These are phyloP conservation scores for Scheffersomyces lignosus DNA, from an alignment of 805 yeast genomes.

Conservation along the genomic window DNA sequence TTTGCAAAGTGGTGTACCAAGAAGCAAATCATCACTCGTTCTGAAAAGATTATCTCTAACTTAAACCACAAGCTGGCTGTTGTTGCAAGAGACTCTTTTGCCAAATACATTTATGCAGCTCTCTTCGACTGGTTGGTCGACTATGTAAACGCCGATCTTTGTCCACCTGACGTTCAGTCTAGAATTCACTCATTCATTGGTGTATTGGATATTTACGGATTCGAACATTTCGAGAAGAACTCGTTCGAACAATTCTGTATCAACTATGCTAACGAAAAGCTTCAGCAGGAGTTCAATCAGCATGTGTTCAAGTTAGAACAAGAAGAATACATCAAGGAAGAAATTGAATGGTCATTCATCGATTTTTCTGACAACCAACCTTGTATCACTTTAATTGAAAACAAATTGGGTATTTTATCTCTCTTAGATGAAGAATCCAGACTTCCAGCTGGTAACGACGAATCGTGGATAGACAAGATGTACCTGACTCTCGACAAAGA, in stretches of 20 bases:
- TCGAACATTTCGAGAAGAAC: slow-evolving; percentile 91
- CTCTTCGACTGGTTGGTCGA: slow-evolving; percentile 94
- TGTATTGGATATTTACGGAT: slow-evolving; percentile 95
- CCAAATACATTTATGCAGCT: slow-evolving; percentile 89
- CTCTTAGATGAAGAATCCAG: slow-evolving; percentile 94
- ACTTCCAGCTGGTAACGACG: slow-evolving; percentile 90
- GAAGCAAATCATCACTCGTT: slow-evolving; percentile 88
- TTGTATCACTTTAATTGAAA: slow-evolving; percentile 89
- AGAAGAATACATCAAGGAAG: slow-evolving; percentile 89
- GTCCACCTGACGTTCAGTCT: slow-evolving; percentile 65
- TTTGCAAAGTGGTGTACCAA: slow-evolving; percentile 92
- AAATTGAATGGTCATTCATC: slow-evolving; percentile 94
- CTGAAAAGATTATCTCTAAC: slow-evolving; percentile 86
- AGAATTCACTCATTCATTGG: slow-evolving; percentile 80
- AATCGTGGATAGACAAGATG: slow-evolving; percentile 88
- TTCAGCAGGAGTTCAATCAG: slow-evolving; percentile 96
- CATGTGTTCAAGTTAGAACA: slow-evolving; percentile 97
- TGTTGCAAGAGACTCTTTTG: slow-evolving; percentile 95
- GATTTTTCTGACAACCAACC: slow-evolving; percentile 97
- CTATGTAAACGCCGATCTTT: slow-evolving; percentile 77
- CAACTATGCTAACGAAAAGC: slow-evolving; percentile 93
- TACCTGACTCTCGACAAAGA: slow-evolving; percentile 80
- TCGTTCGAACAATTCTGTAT: slow-evolving; percentile 98
- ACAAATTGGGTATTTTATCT: slow-evolving; percentile 81
- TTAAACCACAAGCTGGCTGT: slow-evolving; percentile 79